Evolutionary conservation across 2,329 filamentous ascomycete genomes (phyloP), one percentile per base, ranked within the genome.

Genomic region (Geosmithia morbida): DNA sequence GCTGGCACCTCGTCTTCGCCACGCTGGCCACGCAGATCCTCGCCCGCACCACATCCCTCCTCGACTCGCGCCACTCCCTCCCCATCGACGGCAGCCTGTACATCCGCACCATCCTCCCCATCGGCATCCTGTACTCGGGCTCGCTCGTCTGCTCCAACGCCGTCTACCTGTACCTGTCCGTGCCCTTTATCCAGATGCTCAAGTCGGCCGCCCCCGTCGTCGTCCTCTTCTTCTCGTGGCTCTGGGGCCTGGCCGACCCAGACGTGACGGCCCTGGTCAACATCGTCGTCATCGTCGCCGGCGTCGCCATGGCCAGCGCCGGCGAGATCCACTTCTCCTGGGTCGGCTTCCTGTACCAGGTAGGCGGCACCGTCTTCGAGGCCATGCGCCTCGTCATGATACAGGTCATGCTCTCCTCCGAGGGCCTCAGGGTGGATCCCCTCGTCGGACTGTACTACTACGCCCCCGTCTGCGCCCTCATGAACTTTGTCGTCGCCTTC

Each of bases 391-490:
- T 92, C 52, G 82, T 88, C 66, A 87, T 94, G 84, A 85, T 92
- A 49, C 83, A 94, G 67, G 79, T 83, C 50, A 72, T 94, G 56
- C 77, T 94, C 46, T 85, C 80, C 59, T 81, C 75, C 33, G 75
- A 83, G 46, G 85, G 87, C 43, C 63, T 85, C 68, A 87, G 86
- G 70, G 92, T 94, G 87, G 85, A 92, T 59, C 86, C 87, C 37
- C 74, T 94, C 37, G 86, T 92, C 51, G 87, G 85, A 30, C 75
- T 94, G 19, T 94, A 94, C 73, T 94, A 94, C 71, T 94, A 87
- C 60, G 87, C 87, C 1, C 87, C 87, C 5, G 81, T 87, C 45
- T 94, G 87, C 65, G 84, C 85, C 45, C 65, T 82, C 56, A 87
- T 88, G 80, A 94, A 94, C 66, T 69, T 83, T 48, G 55, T 83